A percentile compares a stretch with the other conserved stretches of the same genome.
phyloP scores from a whole-genome alignment of 1,284 basidiomycete species.

The Athelia sp. region DNA sequence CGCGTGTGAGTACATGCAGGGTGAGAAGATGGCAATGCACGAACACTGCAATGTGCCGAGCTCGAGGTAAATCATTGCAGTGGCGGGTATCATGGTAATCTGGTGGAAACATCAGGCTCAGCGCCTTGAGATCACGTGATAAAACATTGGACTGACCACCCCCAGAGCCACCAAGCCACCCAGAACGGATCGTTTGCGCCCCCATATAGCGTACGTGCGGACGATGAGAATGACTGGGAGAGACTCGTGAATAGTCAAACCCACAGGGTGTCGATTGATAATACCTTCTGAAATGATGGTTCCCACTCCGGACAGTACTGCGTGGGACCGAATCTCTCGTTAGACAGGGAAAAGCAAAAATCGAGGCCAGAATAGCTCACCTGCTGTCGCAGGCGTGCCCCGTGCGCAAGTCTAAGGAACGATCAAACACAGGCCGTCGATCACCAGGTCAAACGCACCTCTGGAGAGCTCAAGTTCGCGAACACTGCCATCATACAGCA shows the following conservation, averaged over 20 bases:
- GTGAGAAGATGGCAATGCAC: conserved; percentile 8
- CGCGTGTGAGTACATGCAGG: background rate
- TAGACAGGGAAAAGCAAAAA: no score
- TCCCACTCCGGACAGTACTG: conserved; percentile 33
- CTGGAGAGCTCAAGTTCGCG: conserved; percentile 18
- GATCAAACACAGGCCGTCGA: background rate
- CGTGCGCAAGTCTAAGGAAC: conserved; percentile 20
- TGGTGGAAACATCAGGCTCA: conserved; percentile 8
- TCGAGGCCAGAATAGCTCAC: conserved; percentile 13
- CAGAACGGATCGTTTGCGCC: conserved; percentile 26
- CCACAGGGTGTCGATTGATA: conserved; percentile 3
- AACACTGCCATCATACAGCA: conserved; percentile 18
- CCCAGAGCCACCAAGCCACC: conserved; percentile 21
- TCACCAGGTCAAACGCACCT: conserved; percentile 17
- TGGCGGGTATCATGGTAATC: conserved; percentile 26
- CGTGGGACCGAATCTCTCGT: conserved; percentile 1
- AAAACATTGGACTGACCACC: conserved; percentile 14
- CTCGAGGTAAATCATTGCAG: conserved; percentile 28
- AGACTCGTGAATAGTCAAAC: background rate
- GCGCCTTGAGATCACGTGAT: background rate
- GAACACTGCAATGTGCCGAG: conserved; percentile 28
- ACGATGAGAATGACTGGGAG: conserved; percentile 29
- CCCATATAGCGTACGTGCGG: conserved; percentile 39
- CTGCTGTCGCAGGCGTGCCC: conserved; percentile 23
- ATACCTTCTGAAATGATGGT: conserved; percentile 31